phyloP scores from a whole-genome alignment of 2,329 filamentous ascomycete genomes.

The Ophiostoma angusticollis region DNA sequence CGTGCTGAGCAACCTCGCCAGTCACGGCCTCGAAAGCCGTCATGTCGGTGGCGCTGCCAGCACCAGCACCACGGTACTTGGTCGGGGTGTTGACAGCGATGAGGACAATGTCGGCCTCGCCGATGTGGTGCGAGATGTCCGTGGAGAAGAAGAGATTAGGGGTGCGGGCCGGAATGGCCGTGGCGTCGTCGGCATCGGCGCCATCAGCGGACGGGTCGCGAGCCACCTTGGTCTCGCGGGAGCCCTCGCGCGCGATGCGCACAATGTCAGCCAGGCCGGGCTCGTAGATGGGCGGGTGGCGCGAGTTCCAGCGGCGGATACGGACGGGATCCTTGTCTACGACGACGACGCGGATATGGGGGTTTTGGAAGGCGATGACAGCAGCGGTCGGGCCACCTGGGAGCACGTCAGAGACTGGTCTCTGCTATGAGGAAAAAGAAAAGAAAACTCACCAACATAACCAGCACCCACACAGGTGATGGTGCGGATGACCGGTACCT shows the following conservation, averaged over 20 bases:
- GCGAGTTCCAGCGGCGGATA: slow-evolving; percentile 62
- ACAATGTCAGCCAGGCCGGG: slow-evolving; percentile 58
- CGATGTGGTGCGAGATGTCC: slow-evolving; percentile 47
- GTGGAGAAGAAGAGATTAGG: slow-evolving; percentile 66
- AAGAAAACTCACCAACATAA: slow-evolving; percentile 52
- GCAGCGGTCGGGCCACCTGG: slow-evolving; percentile 62
- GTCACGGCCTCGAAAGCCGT: slow-evolving; percentile 58
- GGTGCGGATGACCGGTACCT: slow-evolving; percentile 30
- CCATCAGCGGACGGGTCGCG: too few species aligned
- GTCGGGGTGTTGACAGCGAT: slow-evolving; percentile 72
- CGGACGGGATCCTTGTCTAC: slow-evolving; percentile 54
- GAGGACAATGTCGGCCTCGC: slow-evolving; percentile 59
- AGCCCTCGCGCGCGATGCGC: slow-evolving; percentile 47
- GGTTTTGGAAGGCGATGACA: slow-evolving; percentile 62
- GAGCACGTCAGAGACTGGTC: background rate
- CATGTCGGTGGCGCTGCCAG: slow-evolving; percentile 60
- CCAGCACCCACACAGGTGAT: slow-evolving; percentile 66
- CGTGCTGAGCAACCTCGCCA: slow-evolving; percentile 52
- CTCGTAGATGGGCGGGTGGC: slow-evolving; percentile 63
- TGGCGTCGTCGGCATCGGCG: slow-evolving; percentile 18
- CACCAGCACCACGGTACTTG: slow-evolving; percentile 56
- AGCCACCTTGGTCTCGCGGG: slow-evolving; percentile 30
- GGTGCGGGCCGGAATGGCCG: slow-evolving; percentile 29
- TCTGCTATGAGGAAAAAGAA: background rate
- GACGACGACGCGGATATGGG: slow-evolving; percentile 58